phyloP scores from a whole-genome alignment of 148 eudicot species.

The Salicornia ramosissima region DNA sequence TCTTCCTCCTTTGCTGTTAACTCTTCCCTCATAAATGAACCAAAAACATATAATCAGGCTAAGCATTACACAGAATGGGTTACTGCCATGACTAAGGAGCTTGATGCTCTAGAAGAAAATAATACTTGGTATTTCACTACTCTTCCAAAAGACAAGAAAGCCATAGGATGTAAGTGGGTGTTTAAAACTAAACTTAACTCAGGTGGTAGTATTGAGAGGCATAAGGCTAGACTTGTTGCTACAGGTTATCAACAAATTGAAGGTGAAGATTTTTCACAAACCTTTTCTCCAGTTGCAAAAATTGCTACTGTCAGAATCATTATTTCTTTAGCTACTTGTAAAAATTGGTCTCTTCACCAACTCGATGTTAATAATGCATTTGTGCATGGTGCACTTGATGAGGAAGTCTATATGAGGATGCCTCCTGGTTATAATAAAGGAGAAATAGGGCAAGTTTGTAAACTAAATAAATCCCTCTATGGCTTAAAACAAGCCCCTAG shows the following conservation, averaged over 20 bases:
- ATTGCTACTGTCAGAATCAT: background rate
- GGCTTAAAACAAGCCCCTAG: background rate
- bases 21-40: too few species aligned
- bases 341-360: background rate
- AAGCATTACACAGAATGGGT: background rate
- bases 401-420: background rate
- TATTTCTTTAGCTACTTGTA: background rate
- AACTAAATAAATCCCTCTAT: background rate
- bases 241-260: too few species aligned
- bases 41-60: too few species aligned
- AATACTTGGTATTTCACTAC: background rate
- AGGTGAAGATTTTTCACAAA: too few species aligned
- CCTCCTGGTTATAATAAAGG: background rate
- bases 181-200: background rate
- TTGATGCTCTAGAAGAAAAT: background rate
- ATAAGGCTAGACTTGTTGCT: background rate
- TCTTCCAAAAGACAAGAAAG: background rate
- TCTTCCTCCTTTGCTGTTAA: too few species aligned
- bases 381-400: background rate
- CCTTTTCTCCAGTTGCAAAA: background rate
- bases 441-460: background rate
- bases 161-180: background rate
- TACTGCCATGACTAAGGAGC: background rate
- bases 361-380: background rate
- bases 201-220: background rate